These are phyloP conservation scores for Wickerhamiella spandovensis DNA, from an alignment of 805 yeast species.

Conservation along the genomic window DNA sequence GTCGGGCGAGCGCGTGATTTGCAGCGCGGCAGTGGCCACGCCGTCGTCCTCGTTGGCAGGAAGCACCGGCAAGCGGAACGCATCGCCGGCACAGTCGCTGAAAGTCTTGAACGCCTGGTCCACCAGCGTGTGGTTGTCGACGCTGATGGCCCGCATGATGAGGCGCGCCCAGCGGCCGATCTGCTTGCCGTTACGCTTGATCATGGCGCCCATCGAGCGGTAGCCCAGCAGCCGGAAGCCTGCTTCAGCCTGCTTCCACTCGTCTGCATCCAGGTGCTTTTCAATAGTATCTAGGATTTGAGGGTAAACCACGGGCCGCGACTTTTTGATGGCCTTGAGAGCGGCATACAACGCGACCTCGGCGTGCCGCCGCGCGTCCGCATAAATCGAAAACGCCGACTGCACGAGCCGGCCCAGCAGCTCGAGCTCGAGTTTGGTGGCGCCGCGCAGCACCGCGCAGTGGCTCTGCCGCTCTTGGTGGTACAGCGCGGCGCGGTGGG, in stretches of 20 bases:
- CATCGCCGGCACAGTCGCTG: conserved; percentile 5
- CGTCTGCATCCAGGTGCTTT: conserved; percentile 35
- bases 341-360: conserved; percentile 53
- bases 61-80: conserved; percentile 35
- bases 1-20: background rate
- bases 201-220: conserved; percentile 42
- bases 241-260: conserved; percentile 46
- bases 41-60: conserved; percentile 6
- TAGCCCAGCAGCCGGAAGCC: conserved; percentile 46
- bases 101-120: conserved; percentile 41
- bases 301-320: conserved; percentile 42
- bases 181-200: conserved; percentile 44
- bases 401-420: conserved; percentile 53
- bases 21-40: conserved; percentile 1
- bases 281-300: conserved; percentile 37
- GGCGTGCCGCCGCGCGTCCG: conserved; percentile 57
- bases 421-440: conserved; percentile 47
- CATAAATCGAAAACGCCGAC: conserved; percentile 55
- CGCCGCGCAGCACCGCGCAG: conserved; percentile 59
- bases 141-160: conserved; percentile 41
- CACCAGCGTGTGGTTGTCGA: conserved; percentile 45
- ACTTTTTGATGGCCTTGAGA: conserved; percentile 55
- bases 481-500: conserved; percentile 55
- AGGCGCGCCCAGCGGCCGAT: conserved; percentile 33
- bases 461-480: conserved; percentile 63